Base-by-base conservation (phyloP, 768 basidiomycete species). In the Leucosporidium yakuticum region DNA sequence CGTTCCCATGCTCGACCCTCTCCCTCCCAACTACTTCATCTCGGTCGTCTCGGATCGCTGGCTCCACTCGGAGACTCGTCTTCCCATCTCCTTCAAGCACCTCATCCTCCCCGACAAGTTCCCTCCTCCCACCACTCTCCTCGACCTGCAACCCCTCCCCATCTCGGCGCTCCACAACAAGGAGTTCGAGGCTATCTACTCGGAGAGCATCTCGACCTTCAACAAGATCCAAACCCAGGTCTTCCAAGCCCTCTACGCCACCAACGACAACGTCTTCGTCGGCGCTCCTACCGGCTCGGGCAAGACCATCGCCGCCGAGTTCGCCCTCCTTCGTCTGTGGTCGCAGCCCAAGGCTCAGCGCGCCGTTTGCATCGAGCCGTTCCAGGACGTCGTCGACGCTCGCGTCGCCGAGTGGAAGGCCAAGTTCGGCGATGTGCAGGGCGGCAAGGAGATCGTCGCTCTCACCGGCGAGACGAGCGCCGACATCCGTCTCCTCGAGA, bases 171-270 rank as follows among this genome's bases (percentile, higher is more conserved):
- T 99, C 6, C 92, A 95, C 79, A 96, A 96, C 83, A 86, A 88
- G 75, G 90, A 93, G 69, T 98, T 87, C 73, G 91, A 98, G 78
- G 82, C 83, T 1, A 84, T 98, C 53, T 99, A 97, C 78, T 84
- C 86, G 1, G 84, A 83, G 23, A 85, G 85, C 0, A 87, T 98
- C 71, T 83, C 86, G 69, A 86, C 85, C 0, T 98, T 97, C 83
- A 98, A 98, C 84, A 99, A 97, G 80, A 97, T 98, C 69, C 96
- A 98, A 77, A 98, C 92, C 0, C 96, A 98, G 79, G 94, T 96
- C 55, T 98, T 99, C 87, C 93, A 97, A 74, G 94, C 95, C 0
- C 83, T 99, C 0, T 99, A 97, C 78, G 92, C 90, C 0, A 87
- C 91, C 0, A 94, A 97, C 75, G 96, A 98, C 76, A 98, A 95